Evolutionary conservation across 169 alveolate genomes (phyloP), one percentile per base, ranked within the genome.

Genomic region (Besnoitia besnoiti): DNA sequence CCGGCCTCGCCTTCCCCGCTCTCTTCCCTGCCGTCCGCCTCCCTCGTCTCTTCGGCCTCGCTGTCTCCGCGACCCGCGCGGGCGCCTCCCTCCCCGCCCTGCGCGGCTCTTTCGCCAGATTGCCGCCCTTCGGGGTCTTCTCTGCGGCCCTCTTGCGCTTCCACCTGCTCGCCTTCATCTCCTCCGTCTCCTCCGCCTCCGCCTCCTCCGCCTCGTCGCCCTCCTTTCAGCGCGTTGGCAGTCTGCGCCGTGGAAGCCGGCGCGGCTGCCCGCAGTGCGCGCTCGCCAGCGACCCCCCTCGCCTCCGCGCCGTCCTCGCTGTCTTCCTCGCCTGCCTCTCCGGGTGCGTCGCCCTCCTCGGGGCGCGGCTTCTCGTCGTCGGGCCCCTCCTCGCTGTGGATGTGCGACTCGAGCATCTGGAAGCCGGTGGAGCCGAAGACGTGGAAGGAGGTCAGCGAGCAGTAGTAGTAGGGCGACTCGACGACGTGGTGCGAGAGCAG

Each of bases 381-480:
- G n/a, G 67, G 67, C 51, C 50, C 85, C 30, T 42, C 44, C 46
- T 89, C 93, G 39, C 50, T 76, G 59, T 76, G 93, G 46, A 89
- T 89, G 47, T 89, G 93, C 30, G 93, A 67, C 62, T 89, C 93
- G 30, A 89, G 93, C 42, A 96, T 94, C 79, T 96, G 97, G 62
- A 96, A 97, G 44, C 97, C 98, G 55, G 98, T 96, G 39, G 96
- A 94, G 0, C 97, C 98, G 93, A 95, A 96, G 44, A 96, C 97
- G 75, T 89, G 92, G 92, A 96, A 93, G 49, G 95, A 95, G 8
- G 98, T 96, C 7, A 96, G 94, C 37, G 98, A 95, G 91, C 98
- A 96, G 91, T 96, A 96, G 93, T 96, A 96, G 92, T 96, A 95
- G 4, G 95, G 94, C 49, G 88, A 77, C 46, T 96, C 98, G 51